Conservation (phyloP, 2,329 filamentous ascomycete genomes). For the Dichotomopilus funicola region DNA sequence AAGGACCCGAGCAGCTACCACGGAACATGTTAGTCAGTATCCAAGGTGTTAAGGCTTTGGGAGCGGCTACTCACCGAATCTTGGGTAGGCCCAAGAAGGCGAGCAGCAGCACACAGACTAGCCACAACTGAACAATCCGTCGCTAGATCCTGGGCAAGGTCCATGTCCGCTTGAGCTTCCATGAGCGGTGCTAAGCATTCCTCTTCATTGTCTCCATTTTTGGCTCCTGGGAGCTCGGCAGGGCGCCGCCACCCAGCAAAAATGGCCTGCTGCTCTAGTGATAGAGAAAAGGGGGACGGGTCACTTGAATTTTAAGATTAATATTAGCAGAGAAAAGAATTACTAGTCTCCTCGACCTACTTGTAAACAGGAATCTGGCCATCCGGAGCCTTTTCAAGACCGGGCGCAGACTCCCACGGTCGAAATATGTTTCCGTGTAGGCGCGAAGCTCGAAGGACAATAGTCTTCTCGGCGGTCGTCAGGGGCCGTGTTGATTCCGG, state of each 20-base stretch:
- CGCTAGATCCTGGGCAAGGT: slow-evolving; percentile 90
- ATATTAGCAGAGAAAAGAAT: slow-evolving; percentile 4
- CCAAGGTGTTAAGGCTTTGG: not conserved
- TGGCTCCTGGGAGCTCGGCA: slow-evolving; percentile 50
- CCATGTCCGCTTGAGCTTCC: slow-evolving; percentile 49
- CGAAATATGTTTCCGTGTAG: slow-evolving; percentile 80
- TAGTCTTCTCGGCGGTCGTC: slow-evolving; percentile 65
- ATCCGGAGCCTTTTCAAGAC: slow-evolving; percentile 54
- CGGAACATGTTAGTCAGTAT: slow-evolving; percentile 4
- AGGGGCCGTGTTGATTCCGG: slow-evolving; percentile 46
- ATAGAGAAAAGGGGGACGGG: slow-evolving; percentile 61
- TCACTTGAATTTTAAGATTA: slow-evolving; percentile 48
- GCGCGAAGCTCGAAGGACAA: slow-evolving; percentile 69
- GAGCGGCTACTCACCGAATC: slow-evolving; percentile 47
- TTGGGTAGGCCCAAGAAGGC: slow-evolving; percentile 61
- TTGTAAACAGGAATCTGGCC: slow-evolving; percentile 50
- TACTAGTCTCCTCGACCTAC: slow-evolving; percentile 40
- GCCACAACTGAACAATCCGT: slow-evolving; percentile 97
- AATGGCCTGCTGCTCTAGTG: slow-evolving; percentile 63
- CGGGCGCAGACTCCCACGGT: slow-evolving; percentile 67
- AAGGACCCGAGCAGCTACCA: slow-evolving; percentile 61
- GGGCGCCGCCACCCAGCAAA: slow-evolving; percentile 82
- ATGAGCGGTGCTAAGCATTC: slow-evolving; percentile 22
- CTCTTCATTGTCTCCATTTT: slow-evolving; percentile 1
- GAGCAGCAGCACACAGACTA: slow-evolving; percentile 77